Percentiles rank a stretch among this genome's conserved stretches.
phyloP scores from a whole-genome alignment of 2,329 filamentous ascomycete genomes.

The Fusarium bulbicola region DNA sequence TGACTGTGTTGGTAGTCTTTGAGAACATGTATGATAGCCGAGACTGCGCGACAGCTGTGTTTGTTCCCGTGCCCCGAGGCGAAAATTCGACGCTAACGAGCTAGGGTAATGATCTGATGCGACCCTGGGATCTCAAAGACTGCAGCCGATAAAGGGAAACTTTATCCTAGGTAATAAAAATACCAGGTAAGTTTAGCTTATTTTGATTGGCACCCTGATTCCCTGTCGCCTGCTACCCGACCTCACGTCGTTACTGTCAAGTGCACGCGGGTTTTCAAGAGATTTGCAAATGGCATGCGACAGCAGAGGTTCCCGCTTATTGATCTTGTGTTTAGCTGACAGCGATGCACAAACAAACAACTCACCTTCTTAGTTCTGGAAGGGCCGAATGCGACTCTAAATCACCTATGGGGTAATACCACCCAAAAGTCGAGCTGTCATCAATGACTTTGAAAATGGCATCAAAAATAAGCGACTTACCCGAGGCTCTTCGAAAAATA shows the following conservation, averaged over 20 bases:
- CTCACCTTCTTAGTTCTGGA: neutral
- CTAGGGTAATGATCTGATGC: neutral
- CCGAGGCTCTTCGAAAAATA: conserved; percentile 4
- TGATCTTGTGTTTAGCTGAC: no score
- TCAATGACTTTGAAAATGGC: neutral
- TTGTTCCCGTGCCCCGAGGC: neutral
- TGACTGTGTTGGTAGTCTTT: neutral
- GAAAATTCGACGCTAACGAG: neutral
- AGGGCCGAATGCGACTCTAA: conserved; percentile 14
- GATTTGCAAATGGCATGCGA: neutral
- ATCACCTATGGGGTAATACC: neutral
- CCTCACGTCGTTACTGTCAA: neutral
- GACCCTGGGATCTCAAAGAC: neutral
- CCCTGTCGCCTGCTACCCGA: no score
- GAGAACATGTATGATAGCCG: neutral
- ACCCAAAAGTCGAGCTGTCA: neutral
- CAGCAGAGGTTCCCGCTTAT: neutral
- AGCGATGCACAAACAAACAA: neutral
- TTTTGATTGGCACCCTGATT: no score
- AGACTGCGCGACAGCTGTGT: neutral
- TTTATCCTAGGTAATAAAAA: neutral
- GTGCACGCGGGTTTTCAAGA: neutral
- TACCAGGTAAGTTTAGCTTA: neutral
- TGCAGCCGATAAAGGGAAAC: neutral
- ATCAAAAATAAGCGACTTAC: conserved; percentile 6